Evolutionary conservation across 2,329 filamentous ascomycete species (phyloP), one percentile per base, ranked within the genome.

Genomic region (Purpureocillium lavendulum): DNA sequence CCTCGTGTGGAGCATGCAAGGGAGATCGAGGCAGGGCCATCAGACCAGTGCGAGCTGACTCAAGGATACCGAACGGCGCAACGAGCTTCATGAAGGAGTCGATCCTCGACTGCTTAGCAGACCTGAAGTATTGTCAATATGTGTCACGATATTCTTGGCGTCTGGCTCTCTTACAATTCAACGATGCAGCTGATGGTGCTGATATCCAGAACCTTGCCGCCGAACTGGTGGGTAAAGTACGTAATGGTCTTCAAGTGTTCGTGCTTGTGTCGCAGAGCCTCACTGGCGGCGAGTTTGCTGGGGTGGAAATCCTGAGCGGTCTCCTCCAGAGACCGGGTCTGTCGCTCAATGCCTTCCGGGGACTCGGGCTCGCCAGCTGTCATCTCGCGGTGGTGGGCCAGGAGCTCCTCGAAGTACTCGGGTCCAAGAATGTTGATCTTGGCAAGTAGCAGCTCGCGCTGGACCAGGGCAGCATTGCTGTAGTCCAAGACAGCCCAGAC

Each of bases 401-500:
- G 80, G 41, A 98, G 76, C 67, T 98, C 92, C 68, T 97, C 90
- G 54, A 96, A 98, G 68, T 95, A 96, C 70, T 98, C 92, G 6
- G 92, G 92, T 1, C 92, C 92, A 30, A 98, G 76, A 45, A 94
- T 95, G 63, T 90, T 94, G 66, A 98, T 78, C 73, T 98, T 98
- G 54, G 92, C 90, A 30, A 98, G 79, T 8, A 98, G 76, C 24
- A 98, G 74, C 66, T 98, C 92, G 46, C 92, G 83, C 75, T 98
- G 92, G 15, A 98, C 92, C 17, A 98, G 79, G 3, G 92, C 87
- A 5, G 92, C 82, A 45, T 80, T 77, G 43, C 89, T 97, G 68
- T 98, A 98, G 67, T 98, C 92, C 42, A 98, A 71, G 28, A 98
- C 92, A 39, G 92, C 92, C 92, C 92, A 98, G 43, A 98, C 92